These are phyloP conservation scores for Ploettnerulaceae sp. DNA, from an alignment of 2,329 filamentous ascomycete species.

Conservation along the genomic window DNA sequence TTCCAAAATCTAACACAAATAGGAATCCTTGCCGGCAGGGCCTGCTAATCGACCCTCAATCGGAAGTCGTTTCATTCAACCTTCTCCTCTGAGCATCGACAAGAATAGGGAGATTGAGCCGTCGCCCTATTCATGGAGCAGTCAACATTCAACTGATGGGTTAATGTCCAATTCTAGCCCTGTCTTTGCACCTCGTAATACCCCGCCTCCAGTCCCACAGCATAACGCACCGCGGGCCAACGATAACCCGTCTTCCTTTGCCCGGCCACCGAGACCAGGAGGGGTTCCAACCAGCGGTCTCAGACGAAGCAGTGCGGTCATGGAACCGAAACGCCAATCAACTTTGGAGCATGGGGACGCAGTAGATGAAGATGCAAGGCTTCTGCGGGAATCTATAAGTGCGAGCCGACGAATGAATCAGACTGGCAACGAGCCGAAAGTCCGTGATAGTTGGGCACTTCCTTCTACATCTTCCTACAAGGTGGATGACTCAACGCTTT, in stretches of 20 bases:
- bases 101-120: constrained; percentile 26
- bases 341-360: constrained; percentile 27
- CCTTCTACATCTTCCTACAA: constrained; percentile 22
- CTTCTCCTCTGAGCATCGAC: constrained; percentile 30
- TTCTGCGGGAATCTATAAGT: constrained; percentile 32
- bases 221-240: constrained; percentile 17
- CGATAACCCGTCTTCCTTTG: constrained; percentile 10
- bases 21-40: constrained; percentile 24
- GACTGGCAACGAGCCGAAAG: constrained; percentile 19
- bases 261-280: constrained; percentile 18
- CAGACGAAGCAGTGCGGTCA: constrained; percentile 30
- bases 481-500: constrained; percentile 17
- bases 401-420: constrained; percentile 29
- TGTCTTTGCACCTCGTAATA: constrained; percentile 13
- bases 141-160: constrained; percentile 31
- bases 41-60: constrained; percentile 22
- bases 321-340: constrained; percentile 26
- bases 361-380: constrained; percentile 32
- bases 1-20: constrained; percentile 13
- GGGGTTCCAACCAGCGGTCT: constrained; percentile 20
- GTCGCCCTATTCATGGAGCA: constrained; percentile 32
- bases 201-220: constrained; percentile 24
- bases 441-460: constrained; percentile 29
- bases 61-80: constrained; percentile 22
- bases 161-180: constrained; percentile 30